A percentile compares a stretch with the other conserved stretches of the same genome.
Evolutionary conservation across 225 moss, liverwort and hornwort genomes (phyloP).

Genomic region (Neckera pumila): DNA sequence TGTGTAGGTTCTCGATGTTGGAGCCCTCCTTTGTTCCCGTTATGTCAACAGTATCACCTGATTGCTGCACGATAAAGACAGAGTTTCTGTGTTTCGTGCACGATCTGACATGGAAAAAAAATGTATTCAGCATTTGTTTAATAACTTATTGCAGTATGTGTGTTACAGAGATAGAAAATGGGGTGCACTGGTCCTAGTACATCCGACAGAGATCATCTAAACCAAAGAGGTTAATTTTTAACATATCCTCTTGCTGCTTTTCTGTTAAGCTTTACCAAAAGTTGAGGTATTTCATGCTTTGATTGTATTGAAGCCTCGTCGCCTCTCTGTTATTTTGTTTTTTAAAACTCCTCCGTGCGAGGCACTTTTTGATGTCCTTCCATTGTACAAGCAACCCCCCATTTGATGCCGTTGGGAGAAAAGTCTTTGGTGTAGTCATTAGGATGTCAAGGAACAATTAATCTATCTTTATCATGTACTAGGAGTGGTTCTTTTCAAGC

Average conservation of each 20-base stretch:
- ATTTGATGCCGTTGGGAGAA: neutral
- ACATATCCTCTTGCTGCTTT: neutral
- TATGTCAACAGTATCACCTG: neutral
- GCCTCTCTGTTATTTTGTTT: neutral
- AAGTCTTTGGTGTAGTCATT: neutral
- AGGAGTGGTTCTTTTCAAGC: neutral
- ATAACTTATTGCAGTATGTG: neutral
- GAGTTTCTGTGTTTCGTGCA: neutral
- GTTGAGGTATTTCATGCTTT: neutral
- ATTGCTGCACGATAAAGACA: neutral
- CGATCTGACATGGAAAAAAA: neutral
- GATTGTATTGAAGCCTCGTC: neutral
- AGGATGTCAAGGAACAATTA: neutral
- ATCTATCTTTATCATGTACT: neutral
- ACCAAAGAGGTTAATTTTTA: neutral
- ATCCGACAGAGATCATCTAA: neutral
- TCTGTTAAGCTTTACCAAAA: neutral
- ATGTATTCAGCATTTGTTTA: neutral
- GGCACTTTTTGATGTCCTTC: neutral
- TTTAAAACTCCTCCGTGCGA: neutral
- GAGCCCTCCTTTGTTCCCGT: neutral
- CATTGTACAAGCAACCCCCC: neutral
- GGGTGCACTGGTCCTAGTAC: neutral
- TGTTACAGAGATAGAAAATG: neutral
- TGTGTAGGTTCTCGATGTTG: neutral